phyloP scores from a whole-genome alignment of 306 rosid species.

The Ceratonia siliqua region DNA sequence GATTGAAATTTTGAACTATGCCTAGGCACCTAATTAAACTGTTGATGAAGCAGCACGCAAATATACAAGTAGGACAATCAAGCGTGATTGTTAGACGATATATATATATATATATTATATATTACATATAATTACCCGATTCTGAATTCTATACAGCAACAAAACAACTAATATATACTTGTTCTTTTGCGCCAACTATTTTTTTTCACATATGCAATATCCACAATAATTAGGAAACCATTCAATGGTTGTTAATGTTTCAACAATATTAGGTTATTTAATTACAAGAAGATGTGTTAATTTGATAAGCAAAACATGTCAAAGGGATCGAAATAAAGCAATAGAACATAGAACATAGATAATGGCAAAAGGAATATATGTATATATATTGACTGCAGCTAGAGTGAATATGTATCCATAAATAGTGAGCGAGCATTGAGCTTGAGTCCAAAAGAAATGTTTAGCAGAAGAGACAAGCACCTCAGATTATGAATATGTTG shows the following conservation, averaged over 20 bases:
- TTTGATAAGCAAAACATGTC: too few species aligned
- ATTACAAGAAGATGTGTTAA: too few species aligned
- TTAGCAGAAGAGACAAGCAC: conserved; percentile 3
- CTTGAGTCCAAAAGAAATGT: background rate
- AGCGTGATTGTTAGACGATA: too few species aligned
- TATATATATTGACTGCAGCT: background rate
- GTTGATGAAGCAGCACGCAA: conserved; percentile 40
- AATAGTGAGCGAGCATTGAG: background rate
- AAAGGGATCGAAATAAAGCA: too few species aligned
- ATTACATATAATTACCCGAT: too few species aligned
- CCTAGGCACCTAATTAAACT: conserved; percentile 36
- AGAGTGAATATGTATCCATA: background rate
- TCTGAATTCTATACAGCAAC: too few species aligned
- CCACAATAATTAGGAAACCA: background rate
- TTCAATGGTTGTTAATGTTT: background rate
- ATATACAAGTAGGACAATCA: background rate
- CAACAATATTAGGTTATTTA: background rate
- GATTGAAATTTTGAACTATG: conserved; percentile 17
- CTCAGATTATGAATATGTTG: conserved; percentile 6
- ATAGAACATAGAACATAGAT: background rate
- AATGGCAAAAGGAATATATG: background rate
- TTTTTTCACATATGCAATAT: too few species aligned
- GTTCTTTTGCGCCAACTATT: too few species aligned
- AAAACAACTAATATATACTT: too few species aligned
- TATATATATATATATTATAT: too few species aligned